Conservation (phyloP, 805 yeast species). For the Schizosaccharomyces japonicus region DNA sequence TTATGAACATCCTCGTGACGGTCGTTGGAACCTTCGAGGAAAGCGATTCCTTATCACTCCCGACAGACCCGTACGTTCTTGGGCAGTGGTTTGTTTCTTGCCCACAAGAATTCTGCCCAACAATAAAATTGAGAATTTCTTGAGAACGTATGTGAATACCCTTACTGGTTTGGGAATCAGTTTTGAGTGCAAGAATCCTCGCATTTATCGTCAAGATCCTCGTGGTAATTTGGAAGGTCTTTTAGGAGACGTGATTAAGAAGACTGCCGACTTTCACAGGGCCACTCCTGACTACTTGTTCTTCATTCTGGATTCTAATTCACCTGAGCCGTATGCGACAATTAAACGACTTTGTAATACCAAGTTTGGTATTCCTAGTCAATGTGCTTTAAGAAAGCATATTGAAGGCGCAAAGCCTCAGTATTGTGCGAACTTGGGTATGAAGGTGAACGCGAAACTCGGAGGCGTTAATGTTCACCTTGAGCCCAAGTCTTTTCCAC, state of each 20-base stretch:
- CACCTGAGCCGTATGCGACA: slow-evolving; percentile 13
- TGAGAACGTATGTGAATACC: slow-evolving; percentile 5
- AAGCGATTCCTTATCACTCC: slow-evolving; percentile 7
- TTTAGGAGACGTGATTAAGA: slow-evolving; percentile 6
- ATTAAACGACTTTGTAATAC: slow-evolving; percentile 15
- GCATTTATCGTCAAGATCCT: slow-evolving; percentile 7
- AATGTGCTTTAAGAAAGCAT: slow-evolving; percentile 15
- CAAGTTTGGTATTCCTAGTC: slow-evolving; percentile 14
- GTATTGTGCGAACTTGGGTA: slow-evolving; percentile 17
- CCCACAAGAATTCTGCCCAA: slow-evolving; percentile 5
- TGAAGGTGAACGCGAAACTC: slow-evolving; percentile 16
- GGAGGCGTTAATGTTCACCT: slow-evolving; percentile 16
- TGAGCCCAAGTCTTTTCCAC: slow-evolving; percentile 10
- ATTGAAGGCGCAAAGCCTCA: slow-evolving; percentile 14
- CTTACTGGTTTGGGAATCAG: slow-evolving; percentile 7
- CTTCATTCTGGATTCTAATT: slow-evolving; percentile 12
- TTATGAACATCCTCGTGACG: slow-evolving; percentile 8
- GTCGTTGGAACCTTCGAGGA: slow-evolving; percentile 11
- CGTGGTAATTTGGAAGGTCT: slow-evolving; percentile 5
- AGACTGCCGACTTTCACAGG: slow-evolving; percentile 9
- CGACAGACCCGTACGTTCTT: slow-evolving; percentile 5
- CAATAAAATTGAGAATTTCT: slow-evolving; percentile 8
- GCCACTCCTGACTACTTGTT: slow-evolving; percentile 12
- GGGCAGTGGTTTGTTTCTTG: slow-evolving; percentile 10
- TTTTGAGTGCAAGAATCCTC: slow-evolving; percentile 7